Evolutionary conservation across 2,329 filamentous ascomycete species (phyloP), one percentile per base, ranked within the genome.

Genomic region (Periglandula ipomoeae): DNA sequence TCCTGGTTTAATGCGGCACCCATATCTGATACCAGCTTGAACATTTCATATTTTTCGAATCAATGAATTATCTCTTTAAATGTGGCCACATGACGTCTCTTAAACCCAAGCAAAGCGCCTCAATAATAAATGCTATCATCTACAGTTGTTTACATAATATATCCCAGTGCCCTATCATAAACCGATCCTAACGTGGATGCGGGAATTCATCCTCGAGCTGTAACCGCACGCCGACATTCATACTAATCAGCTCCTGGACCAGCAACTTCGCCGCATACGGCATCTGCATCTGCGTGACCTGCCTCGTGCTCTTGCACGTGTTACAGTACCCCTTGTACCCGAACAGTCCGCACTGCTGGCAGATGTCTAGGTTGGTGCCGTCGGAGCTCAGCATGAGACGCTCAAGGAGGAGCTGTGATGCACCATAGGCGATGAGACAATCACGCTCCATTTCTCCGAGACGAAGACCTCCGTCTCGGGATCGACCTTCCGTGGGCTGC

Each of bases 401-500:
- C 69, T 98, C 93, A 3, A 97, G 75, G 27, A 98, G 75, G 32
- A 98, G 75, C 67, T 98, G 93, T 47, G 84, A 89, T 8, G 93
- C 93, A 50, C 93, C 93, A 65, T 98, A 98, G 9, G 93, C 93
- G 58, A 98, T 97, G 53, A 98, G 67, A 69, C 93, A 98, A 72
- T 98, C 93, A 58, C 93, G 88, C 66, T 98, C 93, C 94, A 98
- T 98, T 71, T 98, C 93, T 63, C 94, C 93, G 41, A 98, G 73
- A 64, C 93, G 84, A 39, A 98, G 74, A 66, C 93, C 93, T 67
- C 93, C 93, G 56, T 95, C 88, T 50, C 91, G 76, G 8, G 90
- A 95, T 59, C 93, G 82, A 74, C 93, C 93, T 71, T 98, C 93
- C 0, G 91, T 98, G 0, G 93, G 93, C 65, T 98, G 93, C 9